Base-by-base conservation (phyloP, 2,329 filamentous ascomycete genomes). In the Sarocladium strictum region DNA sequence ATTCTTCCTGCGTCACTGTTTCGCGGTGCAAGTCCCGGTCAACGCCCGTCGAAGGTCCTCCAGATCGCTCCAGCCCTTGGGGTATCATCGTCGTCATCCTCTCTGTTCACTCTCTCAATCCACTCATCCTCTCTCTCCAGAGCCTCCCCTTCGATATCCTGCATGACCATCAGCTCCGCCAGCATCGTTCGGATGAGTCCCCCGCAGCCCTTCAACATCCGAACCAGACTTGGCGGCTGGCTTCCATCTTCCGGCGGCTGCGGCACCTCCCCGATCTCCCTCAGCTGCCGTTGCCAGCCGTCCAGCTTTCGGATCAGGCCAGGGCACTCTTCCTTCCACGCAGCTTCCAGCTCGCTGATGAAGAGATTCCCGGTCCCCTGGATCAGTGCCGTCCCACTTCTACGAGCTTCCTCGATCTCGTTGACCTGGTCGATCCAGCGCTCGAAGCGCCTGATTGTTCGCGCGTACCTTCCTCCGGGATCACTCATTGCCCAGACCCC, bases 161-260 rank as follows among this genome's bases (percentile, higher is more conserved):
- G 75, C 84, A 88, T 87, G 56, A 77, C 57, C n/a, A 67, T 66
- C 58, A 88, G 68, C 70, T 87, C 85, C n/a, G 70, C 72, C 43
- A 84, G 66, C 83, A 87, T 87, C 33, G 76, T 80, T 49, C 70
- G 63, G 12, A 86, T 74, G 43, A 87, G 65, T 15, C 61, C 63
- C 21, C 72, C 65, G 54, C 76, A 80, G 2, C 72, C 75, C 6
- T 65, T 66, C 37, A 86, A 64, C 59, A 83, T 74, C 26, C 69
- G 65, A 21, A 63, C 69, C 54, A 86, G 62, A 56, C 74, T 79
- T 15, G 68, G 7, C 5, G 35, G 35, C 15, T 27, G 32, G 68
- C 33, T 58, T 59, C 62, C 63, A 27, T 53, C 50, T 4, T 53
- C 27, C 15, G 66, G 54, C 37, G 63, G 26, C 55, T 64, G 58